phyloP scores from a whole-genome alignment of 257 asterid species.

The Henckelia pumila region DNA sequence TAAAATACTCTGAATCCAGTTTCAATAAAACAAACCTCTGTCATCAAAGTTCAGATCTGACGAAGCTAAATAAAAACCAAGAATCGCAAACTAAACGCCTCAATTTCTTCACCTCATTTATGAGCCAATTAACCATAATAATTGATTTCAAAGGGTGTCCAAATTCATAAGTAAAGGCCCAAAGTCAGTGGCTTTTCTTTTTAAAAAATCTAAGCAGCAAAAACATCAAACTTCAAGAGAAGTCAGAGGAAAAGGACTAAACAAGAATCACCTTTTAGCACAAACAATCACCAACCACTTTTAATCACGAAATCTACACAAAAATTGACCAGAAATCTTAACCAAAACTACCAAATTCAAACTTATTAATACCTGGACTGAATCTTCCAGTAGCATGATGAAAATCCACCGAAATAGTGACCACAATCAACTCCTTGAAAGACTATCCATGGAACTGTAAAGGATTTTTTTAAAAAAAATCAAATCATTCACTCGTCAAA shows the following conservation, averaged over 20 bases:
- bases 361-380: background rate
- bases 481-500: background rate
- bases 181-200: background rate
- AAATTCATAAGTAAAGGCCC: background rate
- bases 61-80: slow-evolving; percentile 37
- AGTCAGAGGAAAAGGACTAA: background rate
- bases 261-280: background rate
- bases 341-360: background rate
- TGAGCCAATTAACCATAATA: slow-evolving; percentile 10
- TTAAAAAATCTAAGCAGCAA: background rate
- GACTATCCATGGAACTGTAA: slow-evolving; percentile 13
- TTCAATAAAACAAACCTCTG: slow-evolving; percentile 22
- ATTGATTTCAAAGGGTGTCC: background rate
- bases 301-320: background rate
- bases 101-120: slow-evolving; percentile 21
- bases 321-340: background rate
- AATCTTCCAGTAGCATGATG: background rate
- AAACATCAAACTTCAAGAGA: background rate
- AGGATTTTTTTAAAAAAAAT: background rate
- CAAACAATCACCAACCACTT: background rate
- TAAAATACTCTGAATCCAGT: slow-evolving; percentile 21
- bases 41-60: slow-evolving; percentile 56
- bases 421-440: slow-evolving; percentile 24
- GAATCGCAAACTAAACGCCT: slow-evolving; percentile 21
- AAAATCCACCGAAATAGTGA: slow-evolving; percentile 14